phyloP scores from a whole-genome alignment of 2,329 filamentous ascomycete species.

The Aspergillus luchuensis region DNA sequence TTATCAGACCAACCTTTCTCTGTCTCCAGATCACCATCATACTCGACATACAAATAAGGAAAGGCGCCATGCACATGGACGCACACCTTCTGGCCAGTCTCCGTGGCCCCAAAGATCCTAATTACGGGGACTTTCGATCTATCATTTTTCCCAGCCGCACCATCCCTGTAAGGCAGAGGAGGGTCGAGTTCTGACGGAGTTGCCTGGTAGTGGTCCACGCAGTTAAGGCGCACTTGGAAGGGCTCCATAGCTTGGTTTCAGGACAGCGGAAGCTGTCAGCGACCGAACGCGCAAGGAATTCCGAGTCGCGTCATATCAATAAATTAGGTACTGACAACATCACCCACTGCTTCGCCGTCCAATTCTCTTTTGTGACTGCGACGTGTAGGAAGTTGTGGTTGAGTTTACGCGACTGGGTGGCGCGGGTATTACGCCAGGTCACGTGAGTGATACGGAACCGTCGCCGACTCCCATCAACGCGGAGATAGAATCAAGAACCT shows the following conservation, averaged over 20 bases:
- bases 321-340: background rate
- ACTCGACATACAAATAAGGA: conserved; percentile 92
- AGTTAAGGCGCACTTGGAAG: conserved; percentile 91
- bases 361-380: background rate
- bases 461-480: conserved; percentile 3
- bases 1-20: conserved; percentile 63
- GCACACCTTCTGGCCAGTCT: conserved; percentile 94
- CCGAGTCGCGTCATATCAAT: conserved; percentile 12
- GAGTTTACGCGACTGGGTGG: conserved; percentile 27
- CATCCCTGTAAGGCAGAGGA: conserved; percentile 67
- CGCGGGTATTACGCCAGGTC: conserved; percentile 27
- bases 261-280: conserved; percentile 26
- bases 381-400: conserved; percentile 4
- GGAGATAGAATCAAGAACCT: conserved; percentile 1
- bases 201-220: conserved; percentile 91
- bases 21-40: conserved; percentile 67
- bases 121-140: conserved; percentile 80
- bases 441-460: conserved; percentile 26
- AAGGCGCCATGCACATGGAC: conserved; percentile 94
- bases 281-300: conserved; percentile 25
- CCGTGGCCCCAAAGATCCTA: conserved; percentile 87
- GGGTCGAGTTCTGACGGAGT: conserved; percentile 79
- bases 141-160: conserved; percentile 60
- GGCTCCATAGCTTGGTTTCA: conserved; percentile 59
- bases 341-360: background rate